A percentile compares a stretch with the other conserved stretches of the same genome.
Evolutionary conservation across 495 filamentous ascomycete species (phyloP).

Genomic region (Aspergillus campestris): DNA sequence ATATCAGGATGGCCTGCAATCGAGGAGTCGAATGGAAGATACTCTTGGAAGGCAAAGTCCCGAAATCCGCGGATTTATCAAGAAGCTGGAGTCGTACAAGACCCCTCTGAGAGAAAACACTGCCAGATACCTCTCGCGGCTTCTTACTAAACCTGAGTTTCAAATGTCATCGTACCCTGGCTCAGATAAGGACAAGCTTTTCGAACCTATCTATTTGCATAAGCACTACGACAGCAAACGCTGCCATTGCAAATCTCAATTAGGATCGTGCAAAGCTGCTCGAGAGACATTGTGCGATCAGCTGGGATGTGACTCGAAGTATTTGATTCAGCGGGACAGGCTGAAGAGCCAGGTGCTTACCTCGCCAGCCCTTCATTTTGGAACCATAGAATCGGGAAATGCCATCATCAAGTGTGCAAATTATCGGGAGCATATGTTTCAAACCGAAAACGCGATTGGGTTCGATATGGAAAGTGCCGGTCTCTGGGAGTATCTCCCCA

Average conservation of each 20-base stretch:
- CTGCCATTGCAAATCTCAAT: slow-evolving; percentile 2
- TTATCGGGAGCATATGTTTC: slow-evolving; percentile 16
- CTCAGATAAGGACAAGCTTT: slow-evolving; percentile 12
- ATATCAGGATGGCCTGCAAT: slow-evolving; percentile 17
- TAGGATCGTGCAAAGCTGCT: slow-evolving; percentile 2
- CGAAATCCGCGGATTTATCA: slow-evolving; percentile 13
- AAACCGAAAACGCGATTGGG: slow-evolving; percentile 6
- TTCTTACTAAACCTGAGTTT: neutral
- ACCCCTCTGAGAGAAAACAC: neutral
- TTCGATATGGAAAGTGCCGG: slow-evolving; percentile 33
- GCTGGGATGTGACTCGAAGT: slow-evolving; percentile 3
- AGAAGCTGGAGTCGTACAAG: neutral
- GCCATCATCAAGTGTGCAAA: slow-evolving; percentile 22
- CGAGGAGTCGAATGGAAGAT: neutral
- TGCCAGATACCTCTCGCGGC: neutral
- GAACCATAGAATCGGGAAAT: slow-evolving; percentile 20
- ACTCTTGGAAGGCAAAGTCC: neutral
- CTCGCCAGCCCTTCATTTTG: slow-evolving; percentile 14
- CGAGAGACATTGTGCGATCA: slow-evolving; percentile 2
- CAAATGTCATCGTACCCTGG: slow-evolving; percentile 9
- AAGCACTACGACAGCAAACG: slow-evolving; percentile 4
- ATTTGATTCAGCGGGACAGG: slow-evolving; percentile 4
- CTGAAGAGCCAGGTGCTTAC: slow-evolving; percentile 1
- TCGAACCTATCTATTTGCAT: slow-evolving; percentile 7
- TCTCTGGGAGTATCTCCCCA: slow-evolving; percentile 15